phyloP scores from a whole-genome alignment of 2,329 filamentous ascomycete genomes.

The Drechslerella coelobrocha region DNA sequence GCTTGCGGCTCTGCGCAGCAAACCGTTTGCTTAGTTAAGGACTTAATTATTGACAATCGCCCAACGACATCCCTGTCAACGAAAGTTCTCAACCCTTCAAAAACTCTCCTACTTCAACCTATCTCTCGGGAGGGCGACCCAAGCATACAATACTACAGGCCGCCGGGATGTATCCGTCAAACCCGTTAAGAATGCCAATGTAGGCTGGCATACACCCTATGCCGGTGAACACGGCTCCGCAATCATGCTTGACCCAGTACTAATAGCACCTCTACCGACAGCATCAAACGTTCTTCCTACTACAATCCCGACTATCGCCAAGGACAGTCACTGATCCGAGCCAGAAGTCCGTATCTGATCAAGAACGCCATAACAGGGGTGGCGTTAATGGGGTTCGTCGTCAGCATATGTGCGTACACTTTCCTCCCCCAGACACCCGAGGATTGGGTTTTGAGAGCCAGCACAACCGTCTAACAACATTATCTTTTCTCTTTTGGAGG shows the following conservation, averaged over 20 bases:
- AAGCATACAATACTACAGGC: too few relatives aligned
- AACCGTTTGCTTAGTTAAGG: slow-evolving; percentile 15
- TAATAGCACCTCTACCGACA: slow-evolving; percentile 4
- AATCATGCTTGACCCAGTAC: slow-evolving; percentile 1
- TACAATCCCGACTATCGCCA: slow-evolving; percentile 88
- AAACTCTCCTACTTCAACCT: slow-evolving; percentile 28
- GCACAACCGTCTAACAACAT: too few relatives aligned
- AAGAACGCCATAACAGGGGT: slow-evolving; percentile 85
- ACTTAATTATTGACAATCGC: neutral
- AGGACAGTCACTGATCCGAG: slow-evolving; percentile 86
- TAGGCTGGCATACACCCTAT: neutral
- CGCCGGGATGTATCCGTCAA: slow-evolving; percentile 35
- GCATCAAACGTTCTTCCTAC: slow-evolving; percentile 71
- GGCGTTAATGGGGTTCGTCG: slow-evolving; percentile 75
- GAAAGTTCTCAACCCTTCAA: slow-evolving; percentile 21
- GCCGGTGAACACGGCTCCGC: neutral
- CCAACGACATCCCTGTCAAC: slow-evolving; percentile 16
- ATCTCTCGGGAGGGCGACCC: neutral
- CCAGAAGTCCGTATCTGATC: slow-evolving; percentile 87
- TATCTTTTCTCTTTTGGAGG: too few relatives aligned
- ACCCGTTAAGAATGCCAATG: slow-evolving; percentile 38
- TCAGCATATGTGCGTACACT: slow-evolving; percentile 78
- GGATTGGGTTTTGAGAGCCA: too few relatives aligned
- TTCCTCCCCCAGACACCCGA: neutral
- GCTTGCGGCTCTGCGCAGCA: neutral